Conservation (phyloP, 2,329 filamentous ascomycete genomes). For the Colletotrichum sp. region DNA sequence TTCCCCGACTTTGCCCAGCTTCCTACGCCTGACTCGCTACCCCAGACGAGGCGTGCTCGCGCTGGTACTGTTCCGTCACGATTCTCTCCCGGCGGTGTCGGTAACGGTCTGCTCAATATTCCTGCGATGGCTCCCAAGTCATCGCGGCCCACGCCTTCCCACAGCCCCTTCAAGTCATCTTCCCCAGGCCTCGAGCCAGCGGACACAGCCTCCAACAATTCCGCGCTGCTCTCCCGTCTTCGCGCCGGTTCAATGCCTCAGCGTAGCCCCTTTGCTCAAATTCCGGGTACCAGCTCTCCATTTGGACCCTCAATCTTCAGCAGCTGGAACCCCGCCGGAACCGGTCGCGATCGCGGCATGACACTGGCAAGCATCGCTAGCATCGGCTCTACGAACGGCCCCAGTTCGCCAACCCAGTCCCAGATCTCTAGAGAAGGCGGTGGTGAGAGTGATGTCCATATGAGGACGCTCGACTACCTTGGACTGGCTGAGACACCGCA, state of each 20-base stretch:
- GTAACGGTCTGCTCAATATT: conserved; percentile 62
- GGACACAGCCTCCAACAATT: conserved; percentile 59
- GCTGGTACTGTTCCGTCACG: conserved; percentile 96
- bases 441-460: conserved; percentile 84
- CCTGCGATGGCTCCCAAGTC: conserved; percentile 73
- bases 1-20: conserved; percentile 88
- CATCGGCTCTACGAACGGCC: conserved; percentile 82
- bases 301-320: conserved; percentile 88
- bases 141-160: conserved; percentile 83
- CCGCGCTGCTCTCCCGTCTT: conserved; percentile 81
- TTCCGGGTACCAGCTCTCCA: conserved; percentile 62
- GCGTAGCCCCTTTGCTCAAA: conserved; percentile 69
- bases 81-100: conserved; percentile 78
- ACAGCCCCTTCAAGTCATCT: conserved; percentile 81
- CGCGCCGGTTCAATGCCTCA: conserved; percentile 95
- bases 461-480: conserved; percentile 93
- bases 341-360: conserved; percentile 80
- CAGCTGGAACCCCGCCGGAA: conserved; percentile 74
- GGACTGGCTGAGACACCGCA: conserved; percentile 94
- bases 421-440: conserved; percentile 85
- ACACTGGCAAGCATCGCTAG: conserved; percentile 85
- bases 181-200: conserved; percentile 58
- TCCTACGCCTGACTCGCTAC: conserved; percentile 68
- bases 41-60: conserved; percentile 78
- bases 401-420: conserved; percentile 85